A percentile compares a stretch with the other conserved stretches of the same genome.
Evolutionary conservation across 768 basidiomycete genomes (phyloP).

Genomic region (Hypholoma fasciculare): DNA sequence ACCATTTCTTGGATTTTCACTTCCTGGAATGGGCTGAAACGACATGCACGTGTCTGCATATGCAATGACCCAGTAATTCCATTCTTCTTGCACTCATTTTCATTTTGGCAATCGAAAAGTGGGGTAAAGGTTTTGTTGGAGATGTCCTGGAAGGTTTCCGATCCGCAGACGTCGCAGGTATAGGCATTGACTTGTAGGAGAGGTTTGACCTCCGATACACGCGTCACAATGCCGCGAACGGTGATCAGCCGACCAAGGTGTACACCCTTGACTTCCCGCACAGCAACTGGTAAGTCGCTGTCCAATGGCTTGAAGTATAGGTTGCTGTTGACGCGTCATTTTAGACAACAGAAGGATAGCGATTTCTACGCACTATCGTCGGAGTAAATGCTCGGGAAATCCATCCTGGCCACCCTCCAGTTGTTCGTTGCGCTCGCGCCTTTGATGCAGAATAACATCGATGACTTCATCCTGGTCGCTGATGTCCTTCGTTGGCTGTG

Average conservation of each 20-base stretch:
- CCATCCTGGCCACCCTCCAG: slow-evolving; percentile 70
- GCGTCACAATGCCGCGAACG: slow-evolving; percentile 96
- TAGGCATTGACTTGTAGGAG: slow-evolving; percentile 97
- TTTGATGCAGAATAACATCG: slow-evolving; percentile 94
- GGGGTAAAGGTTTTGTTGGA: slow-evolving; percentile 90
- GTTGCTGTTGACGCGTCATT: slow-evolving; percentile 56
- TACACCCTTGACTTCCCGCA: slow-evolving; percentile 83
- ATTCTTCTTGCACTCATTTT: slow-evolving; percentile 83
- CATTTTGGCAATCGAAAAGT: slow-evolving; percentile 85
- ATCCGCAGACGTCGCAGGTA: slow-evolving; percentile 96
- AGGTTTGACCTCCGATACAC: slow-evolving; percentile 98
- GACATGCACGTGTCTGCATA: slow-evolving; percentile 97
- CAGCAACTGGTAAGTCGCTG: slow-evolving; percentile 79
- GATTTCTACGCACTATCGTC: slow-evolving; percentile 81
- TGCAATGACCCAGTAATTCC: slow-evolving; percentile 86
- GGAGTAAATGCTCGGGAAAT: slow-evolving; percentile 89
- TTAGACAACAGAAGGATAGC: slow-evolving; percentile 1
- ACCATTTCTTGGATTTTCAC: slow-evolving; percentile 99
- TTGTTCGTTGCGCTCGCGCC: slow-evolving; percentile 85
- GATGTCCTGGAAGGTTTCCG: slow-evolving; percentile 98
- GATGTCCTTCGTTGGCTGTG: slow-evolving; percentile 86
- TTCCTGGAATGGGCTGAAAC: slow-evolving; percentile 98
- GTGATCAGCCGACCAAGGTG: slow-evolving; percentile 95
- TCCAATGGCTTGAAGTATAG: slow-evolving; percentile 89
- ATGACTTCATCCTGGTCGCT: slow-evolving; percentile 92